Percentiles rank a stretch among this genome's conserved stretches.
These are phyloP conservation scores for Xylariaceae sp. DNA, from an alignment of 2,329 filamentous ascomycete genomes.

Conservation along the genomic window DNA sequence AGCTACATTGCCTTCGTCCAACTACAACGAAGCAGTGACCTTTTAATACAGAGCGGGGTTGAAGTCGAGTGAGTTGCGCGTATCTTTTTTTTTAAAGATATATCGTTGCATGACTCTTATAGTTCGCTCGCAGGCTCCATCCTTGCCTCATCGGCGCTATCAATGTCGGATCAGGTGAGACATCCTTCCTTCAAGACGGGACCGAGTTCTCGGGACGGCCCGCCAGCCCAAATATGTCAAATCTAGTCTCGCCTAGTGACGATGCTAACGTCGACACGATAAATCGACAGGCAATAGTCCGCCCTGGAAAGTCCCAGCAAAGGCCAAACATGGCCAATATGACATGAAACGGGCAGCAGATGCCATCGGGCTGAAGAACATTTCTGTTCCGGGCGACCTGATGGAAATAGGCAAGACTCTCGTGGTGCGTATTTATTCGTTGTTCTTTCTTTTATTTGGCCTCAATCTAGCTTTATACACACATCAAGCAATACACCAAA, in stretches of 20 bases:
- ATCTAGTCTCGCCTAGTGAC: no score
- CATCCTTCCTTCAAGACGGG: not conserved
- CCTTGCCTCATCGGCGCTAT: conserved; percentile 76
- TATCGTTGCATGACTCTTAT: not conserved
- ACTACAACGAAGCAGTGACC: conserved; percentile 60
- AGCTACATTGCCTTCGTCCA: conserved; percentile 65
- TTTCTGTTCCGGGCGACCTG: conserved; percentile 52
- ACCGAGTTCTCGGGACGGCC: not conserved
- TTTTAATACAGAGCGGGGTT: conserved; percentile 64
- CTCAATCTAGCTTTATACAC: not conserved
- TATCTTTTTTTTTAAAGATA: no score
- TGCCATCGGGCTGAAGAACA: conserved; percentile 47
- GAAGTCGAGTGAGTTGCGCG: conserved; percentile 66
- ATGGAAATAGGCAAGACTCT: conserved; percentile 52
- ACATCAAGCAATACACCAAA: not conserved
- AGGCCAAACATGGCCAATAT: conserved; percentile 62
- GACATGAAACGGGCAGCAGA: conserved; percentile 51
- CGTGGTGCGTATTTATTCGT: conserved; percentile 39
- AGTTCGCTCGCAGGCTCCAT: conserved; percentile 59
- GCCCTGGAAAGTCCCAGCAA: conserved; percentile 74
- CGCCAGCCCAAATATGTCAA: no score
- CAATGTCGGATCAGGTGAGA: conserved; percentile 64
- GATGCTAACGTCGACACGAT: not conserved
- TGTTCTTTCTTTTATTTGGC: not conserved
- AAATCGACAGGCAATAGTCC: conserved; percentile 67